Evolutionary conservation across 805 yeast genomes (phyloP).

Genomic region (Blastobotrys terrestris): DNA sequence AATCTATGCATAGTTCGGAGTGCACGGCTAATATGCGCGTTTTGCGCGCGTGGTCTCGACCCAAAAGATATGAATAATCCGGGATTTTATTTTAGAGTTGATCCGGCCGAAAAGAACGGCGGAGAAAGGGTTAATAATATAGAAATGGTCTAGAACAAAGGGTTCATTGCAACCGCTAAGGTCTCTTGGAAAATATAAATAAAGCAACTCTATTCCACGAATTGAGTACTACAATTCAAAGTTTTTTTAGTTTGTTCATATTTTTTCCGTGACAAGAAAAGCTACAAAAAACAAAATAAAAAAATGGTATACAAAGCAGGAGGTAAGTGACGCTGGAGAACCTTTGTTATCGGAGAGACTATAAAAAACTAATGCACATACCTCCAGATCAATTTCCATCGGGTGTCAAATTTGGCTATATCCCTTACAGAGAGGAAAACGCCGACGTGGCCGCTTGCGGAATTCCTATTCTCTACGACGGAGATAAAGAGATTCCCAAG

Average conservation of each 20-base stretch:
- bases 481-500: constrained; percentile 32
- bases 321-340: background rate
- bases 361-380: no score
- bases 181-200: background rate
- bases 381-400: constrained; percentile 26
- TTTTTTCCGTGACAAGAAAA: background rate
- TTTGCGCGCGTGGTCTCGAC: no score
- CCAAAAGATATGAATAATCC: no score
- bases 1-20: no score
- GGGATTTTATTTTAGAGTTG: no score
- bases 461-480: constrained; percentile 31
- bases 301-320: background rate
- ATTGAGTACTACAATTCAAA: no score
- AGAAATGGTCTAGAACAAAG: background rate
- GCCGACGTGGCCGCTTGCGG: constrained; percentile 33
- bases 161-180: background rate
- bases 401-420: constrained; percentile 30
- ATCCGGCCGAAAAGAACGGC: no score
- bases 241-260: no score
- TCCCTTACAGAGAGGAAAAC: constrained; percentile 30
- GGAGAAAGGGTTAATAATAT: background rate
- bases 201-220: background rate
- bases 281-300: background rate
- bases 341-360: no score
- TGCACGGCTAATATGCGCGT: no score